These are phyloP conservation scores for Sugiyamaella sp. DNA, from an alignment of 1,139 yeast genomes.

Conservation along the genomic window DNA sequence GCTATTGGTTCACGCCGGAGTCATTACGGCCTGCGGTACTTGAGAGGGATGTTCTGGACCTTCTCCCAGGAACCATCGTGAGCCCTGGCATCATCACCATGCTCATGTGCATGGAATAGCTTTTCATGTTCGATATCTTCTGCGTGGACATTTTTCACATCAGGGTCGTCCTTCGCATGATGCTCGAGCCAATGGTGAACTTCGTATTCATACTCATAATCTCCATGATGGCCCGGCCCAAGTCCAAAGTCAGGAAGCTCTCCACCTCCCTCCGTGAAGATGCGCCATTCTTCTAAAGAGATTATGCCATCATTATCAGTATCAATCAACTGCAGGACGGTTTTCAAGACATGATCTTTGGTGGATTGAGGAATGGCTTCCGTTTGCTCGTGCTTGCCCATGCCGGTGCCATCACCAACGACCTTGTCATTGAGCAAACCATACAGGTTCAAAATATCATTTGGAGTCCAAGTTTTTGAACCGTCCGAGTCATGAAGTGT, in stretches of 20 bases:
- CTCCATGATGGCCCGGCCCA: conserved; percentile 97
- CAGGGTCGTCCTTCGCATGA: conserved; percentile 82
- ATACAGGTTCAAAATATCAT: conserved; percentile 77
- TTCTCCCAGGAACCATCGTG: conserved; percentile 43
- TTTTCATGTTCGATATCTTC: conserved; percentile 91
- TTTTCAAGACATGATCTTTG: conserved; percentile 57
- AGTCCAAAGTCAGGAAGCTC: conserved; percentile 89
- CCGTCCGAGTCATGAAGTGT: conserved; percentile 72
- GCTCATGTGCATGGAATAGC: conserved; percentile 88
- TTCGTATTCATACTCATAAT: conserved; percentile 90
- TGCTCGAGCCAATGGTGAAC: conserved; percentile 92
- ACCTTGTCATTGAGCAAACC: conserved; percentile 73
- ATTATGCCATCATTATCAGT: conserved; percentile 66
- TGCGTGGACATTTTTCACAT: conserved; percentile 73
- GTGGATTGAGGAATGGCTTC: conserved; percentile 58
- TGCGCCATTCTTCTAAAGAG: conserved; percentile 69
- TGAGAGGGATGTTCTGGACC: conserved; percentile 44
- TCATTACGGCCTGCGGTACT: conserved; percentile 31
- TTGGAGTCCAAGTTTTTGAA: conserved; percentile 44
- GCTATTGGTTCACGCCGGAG: too few species aligned
- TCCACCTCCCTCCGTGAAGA: conserved; percentile 64
- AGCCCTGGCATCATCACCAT: conserved; percentile 54
- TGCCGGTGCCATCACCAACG: conserved; percentile 88
- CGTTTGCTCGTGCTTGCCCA: conserved; percentile 75
- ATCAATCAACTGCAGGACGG: conserved; percentile 65